Evolutionary conservation across 768 basidiomycete genomes (phyloP), one percentile per base, ranked within the genome.

Genomic region (Pisolithus tinctorius): DNA sequence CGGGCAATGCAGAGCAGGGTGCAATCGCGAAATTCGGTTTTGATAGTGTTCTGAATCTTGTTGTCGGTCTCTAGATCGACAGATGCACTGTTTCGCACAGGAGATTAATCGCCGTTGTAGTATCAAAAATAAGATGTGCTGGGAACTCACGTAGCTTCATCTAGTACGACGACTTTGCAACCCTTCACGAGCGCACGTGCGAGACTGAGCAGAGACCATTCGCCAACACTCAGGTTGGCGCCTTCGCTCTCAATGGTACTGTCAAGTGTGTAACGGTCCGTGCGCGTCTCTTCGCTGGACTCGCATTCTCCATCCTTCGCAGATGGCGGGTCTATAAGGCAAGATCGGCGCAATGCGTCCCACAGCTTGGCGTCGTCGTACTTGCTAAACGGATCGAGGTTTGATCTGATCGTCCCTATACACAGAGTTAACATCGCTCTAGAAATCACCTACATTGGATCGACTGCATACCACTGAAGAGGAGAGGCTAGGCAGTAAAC

Each of bases 311-410:
- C 56, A 54, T 44, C 60, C 55, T 70, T 37, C 16, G n/a, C 39
- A 40, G 46, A 48, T 13, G 50, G 30, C 54, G 60, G 61, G 29
- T 64, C 63, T 25, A 75, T 50, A 9, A 80, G 63, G 61, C 74
- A 76, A 1, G 86, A 80, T 36, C 85, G 75, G 17, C 78, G 77
- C n/a, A 90, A 70, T 3, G 88, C 86, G 61, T 85, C 84, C 80
- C 83, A 86, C 2, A 88, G 65, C 8, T 73, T 69, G 5, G 82
- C 82, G 55, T 84, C 81, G 48, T 80, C 78, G 54, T 81, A 86
- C 64, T 66, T 72, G 63, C 63, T 80, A 69, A 74, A 91, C 56
- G 83, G 70, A 67, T 73, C 82, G 52, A 80, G 72, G 54, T 74
- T 83, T 51, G 71, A 83, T 63, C 78, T 63, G 54, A 88, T 70